Conservation (phyloP, 306 rosid genomes). For the Citrullus amarus region DNA sequence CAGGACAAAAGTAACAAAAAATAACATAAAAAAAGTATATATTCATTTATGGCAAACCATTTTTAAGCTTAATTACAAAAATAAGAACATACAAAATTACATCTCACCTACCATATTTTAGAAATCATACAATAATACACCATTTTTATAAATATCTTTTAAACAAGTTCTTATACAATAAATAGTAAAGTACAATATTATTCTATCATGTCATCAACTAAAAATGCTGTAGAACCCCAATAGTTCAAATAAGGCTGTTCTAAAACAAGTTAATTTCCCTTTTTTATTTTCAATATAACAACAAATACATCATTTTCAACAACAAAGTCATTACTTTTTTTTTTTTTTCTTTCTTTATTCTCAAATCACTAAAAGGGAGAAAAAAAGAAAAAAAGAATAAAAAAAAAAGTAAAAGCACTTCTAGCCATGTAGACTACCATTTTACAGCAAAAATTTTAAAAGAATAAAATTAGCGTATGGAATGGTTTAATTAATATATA, state of each 20-base stretch:
- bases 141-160: background rate
- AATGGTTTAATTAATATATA: background rate
- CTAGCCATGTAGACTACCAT: background rate
- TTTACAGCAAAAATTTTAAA: background rate
- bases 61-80: background rate
- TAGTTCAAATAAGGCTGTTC: background rate
- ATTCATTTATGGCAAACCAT: no score
- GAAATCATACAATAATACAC: background rate
- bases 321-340: background rate
- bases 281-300: background rate
- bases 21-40: background rate
- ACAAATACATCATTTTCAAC: background rate
- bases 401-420: background rate
- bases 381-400: background rate
- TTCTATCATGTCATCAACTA: background rate
- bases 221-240: background rate
- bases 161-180: background rate
- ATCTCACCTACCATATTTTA: background rate
- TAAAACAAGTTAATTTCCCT: background rate
- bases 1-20: background rate
- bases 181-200: background rate
- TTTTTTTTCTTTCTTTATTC: background rate
- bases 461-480: background rate
- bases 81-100: background rate
- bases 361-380: background rate